These are phyloP conservation scores for Didymella lethalis DNA, from an alignment of 2,329 filamentous ascomycete species.

Conservation along the genomic window DNA sequence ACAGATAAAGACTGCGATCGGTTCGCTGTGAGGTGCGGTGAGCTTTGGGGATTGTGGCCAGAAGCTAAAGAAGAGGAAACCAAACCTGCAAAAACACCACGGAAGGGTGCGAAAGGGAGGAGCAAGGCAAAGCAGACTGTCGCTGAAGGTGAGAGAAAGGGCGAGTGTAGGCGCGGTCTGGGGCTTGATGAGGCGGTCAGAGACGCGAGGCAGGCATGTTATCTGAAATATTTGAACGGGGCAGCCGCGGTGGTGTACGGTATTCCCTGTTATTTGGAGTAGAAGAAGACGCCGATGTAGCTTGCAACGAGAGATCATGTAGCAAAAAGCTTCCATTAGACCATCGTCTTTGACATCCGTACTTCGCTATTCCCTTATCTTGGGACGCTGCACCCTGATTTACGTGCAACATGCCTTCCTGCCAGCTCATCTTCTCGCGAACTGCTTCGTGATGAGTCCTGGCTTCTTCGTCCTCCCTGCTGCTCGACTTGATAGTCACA, in stretches of 20 bases:
- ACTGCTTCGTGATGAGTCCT: too few relatives aligned
- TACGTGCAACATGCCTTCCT: too few relatives aligned
- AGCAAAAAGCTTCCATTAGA: too few relatives aligned
- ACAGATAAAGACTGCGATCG: conserved; percentile 97
- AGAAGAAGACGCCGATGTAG: conserved; percentile 5
- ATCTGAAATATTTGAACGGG: conserved; percentile 89
- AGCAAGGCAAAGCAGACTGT: conserved; percentile 38
- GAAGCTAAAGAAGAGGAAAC: conserved; percentile 48
- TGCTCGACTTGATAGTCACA: too few relatives aligned
- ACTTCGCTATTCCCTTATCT: too few relatives aligned
- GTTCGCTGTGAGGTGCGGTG: conserved; percentile 79
- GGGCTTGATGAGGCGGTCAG: conserved; percentile 81
- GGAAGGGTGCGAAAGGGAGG: conserved; percentile 38
- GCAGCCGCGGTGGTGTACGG: conserved; percentile 95
- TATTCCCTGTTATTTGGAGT: conserved; percentile 81
- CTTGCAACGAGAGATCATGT: too few relatives aligned
- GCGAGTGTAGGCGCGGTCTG: conserved; percentile 38
- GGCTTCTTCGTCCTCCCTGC: too few relatives aligned
- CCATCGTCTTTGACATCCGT: too few relatives aligned
- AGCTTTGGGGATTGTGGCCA: conserved; percentile 81
- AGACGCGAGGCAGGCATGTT: conserved; percentile 77
- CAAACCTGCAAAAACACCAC: conserved; percentile 33
- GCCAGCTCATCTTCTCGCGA: too few relatives aligned
- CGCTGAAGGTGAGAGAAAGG: conserved; percentile 29
- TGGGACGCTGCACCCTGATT: too few relatives aligned